phyloP scores from a whole-genome alignment of 495 filamentous ascomycete species.

The Xylaria nigripes region DNA sequence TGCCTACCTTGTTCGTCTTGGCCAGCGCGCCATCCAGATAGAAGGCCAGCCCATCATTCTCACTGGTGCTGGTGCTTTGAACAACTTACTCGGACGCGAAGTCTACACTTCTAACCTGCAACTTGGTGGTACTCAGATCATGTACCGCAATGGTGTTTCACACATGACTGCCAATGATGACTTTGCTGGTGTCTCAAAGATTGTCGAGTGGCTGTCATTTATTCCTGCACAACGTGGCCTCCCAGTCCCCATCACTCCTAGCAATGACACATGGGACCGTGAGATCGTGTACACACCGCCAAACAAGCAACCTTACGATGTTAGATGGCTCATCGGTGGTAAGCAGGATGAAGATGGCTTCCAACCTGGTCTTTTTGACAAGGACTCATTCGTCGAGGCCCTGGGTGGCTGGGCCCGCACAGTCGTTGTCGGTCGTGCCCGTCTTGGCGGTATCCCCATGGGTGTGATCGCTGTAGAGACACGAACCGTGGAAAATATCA shows the following conservation, averaged over 20 bases:
- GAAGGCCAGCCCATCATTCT: constrained; percentile 99
- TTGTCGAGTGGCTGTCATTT: constrained; percentile 94
- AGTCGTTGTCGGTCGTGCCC: constrained; percentile 92
- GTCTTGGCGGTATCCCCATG: constrained; percentile 94
- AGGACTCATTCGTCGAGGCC: constrained; percentile 91
- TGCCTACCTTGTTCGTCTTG: constrained; percentile 95
- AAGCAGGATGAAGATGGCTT: constrained; percentile 81
- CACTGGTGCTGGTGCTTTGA: constrained; percentile 93
- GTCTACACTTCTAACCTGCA: constrained; percentile 99
- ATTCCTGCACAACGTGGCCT: constrained; percentile 88
- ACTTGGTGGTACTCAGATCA: constrained; percentile 98
- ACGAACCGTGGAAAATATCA: constrained; percentile 91
- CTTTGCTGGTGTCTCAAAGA: constrained; percentile 95
- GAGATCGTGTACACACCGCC: constrained; percentile 81
- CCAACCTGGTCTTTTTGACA: constrained; percentile 88
- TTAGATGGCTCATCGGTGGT: constrained; percentile 84
- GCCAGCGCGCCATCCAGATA: constrained; percentile 96
- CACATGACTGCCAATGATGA: constrained; percentile 98
- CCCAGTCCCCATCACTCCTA: constrained; percentile 78
- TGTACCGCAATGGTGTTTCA: constrained; percentile 99
- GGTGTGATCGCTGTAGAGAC: constrained; percentile 98
- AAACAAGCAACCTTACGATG: constrained; percentile 83
- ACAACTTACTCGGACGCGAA: constrained; percentile 95
- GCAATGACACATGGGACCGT: constrained; percentile 86
- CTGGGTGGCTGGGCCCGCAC: constrained; percentile 96